Base-by-base conservation (phyloP, 2,329 filamentous ascomycete species). In the Botrytis porri region DNA sequence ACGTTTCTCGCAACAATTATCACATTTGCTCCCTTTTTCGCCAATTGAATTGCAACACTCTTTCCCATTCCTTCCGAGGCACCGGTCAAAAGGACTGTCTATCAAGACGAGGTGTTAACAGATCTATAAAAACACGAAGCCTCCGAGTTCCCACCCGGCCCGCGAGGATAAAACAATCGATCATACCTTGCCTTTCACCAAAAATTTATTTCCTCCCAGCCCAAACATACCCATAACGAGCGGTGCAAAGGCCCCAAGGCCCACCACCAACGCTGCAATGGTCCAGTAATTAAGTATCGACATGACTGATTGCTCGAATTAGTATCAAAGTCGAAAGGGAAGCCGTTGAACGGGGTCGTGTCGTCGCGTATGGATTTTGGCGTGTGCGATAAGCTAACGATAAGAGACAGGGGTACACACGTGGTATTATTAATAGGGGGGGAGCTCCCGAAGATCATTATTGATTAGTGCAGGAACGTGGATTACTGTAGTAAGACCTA, bases 31-130 rank as follows among this genome's bases (percentile, higher is more conserved):
- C 96, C 96, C 82, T 94, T 95, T 67, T 88, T 85, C 4, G 95
- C 88, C 62, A 99, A 88, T 77, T 94, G 87, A 69, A 89, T 86
- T 8, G 91, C 94, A 32, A 91, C 88, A 69, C 89, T 89, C 77
- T 90, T 89, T 74, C 96, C 96, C 92, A 98, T 93, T 73, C 96
- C 96, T 80, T 98, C 93, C 0, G 96, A 98, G 45, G 91, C 94
- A 64, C 96, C 96, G 0, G 96, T 99, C 70, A 99, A 85, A 72
- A 98, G 85, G 70, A 97, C 87, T 3, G 95, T 97, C 94, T 97
- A 71, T 74, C 16, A 72, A 78, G 37, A 77, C 73, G 18, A 39
- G 66, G 59, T 20, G 39, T 69, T 71, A 57, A 29, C 29, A 60
- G 10, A 18, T n/a, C 32, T 45, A 20, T 32, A 25, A 20, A 35